Percentiles rank a stretch among this genome's conserved stretches.
Conservation (phyloP, 2,329 filamentous ascomycete species). For the Pleurostoma richardsiae region DNA sequence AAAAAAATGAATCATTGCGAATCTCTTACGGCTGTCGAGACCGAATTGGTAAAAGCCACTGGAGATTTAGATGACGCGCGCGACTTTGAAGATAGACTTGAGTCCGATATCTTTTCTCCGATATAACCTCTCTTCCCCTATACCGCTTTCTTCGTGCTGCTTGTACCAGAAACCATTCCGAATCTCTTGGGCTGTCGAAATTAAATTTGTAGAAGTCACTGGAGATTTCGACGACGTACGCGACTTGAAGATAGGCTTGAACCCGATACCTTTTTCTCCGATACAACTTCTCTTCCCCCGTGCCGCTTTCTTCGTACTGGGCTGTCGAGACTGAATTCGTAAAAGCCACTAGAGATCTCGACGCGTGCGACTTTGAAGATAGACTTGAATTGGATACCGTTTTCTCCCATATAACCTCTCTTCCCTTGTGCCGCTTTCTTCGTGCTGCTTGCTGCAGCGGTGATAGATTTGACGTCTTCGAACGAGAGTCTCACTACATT, state of each 20-base stretch:
- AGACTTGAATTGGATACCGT: constrained; percentile 30
- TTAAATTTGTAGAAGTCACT: constrained; percentile 22
- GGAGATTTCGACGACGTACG: constrained; percentile 16
- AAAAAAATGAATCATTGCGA: too few relatives aligned
- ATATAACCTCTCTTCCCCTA: constrained; percentile 16
- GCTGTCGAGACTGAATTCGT: constrained; percentile 22
- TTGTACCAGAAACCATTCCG: constrained; percentile 9
- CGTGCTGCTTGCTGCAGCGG: constrained; percentile 23
- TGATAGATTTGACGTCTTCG: constrained; percentile 25
- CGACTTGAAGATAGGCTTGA: constrained; percentile 29
- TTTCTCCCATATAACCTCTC: constrained; percentile 26
- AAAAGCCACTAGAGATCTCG: constrained; percentile 20
- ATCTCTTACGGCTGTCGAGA: constrained; percentile 14
- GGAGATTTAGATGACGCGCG: constrained; percentile 16
- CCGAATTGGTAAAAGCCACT: constrained; percentile 22
- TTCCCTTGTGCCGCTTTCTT: constrained; percentile 16
- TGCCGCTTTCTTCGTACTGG: constrained; percentile 24
- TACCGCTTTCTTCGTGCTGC: constrained; percentile 24
- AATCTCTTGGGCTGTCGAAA: constrained; percentile 14
- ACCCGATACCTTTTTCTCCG: constrained; percentile 31
- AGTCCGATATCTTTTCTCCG: constrained; percentile 33
- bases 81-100: constrained; percentile 28
- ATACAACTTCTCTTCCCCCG: constrained; percentile 16
- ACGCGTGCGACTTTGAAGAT: constrained; percentile 24
- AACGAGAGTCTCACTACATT: constrained; percentile 26